Base-by-base conservation (phyloP, 495 filamentous ascomycete species). In the Tetracladium setigerum region DNA sequence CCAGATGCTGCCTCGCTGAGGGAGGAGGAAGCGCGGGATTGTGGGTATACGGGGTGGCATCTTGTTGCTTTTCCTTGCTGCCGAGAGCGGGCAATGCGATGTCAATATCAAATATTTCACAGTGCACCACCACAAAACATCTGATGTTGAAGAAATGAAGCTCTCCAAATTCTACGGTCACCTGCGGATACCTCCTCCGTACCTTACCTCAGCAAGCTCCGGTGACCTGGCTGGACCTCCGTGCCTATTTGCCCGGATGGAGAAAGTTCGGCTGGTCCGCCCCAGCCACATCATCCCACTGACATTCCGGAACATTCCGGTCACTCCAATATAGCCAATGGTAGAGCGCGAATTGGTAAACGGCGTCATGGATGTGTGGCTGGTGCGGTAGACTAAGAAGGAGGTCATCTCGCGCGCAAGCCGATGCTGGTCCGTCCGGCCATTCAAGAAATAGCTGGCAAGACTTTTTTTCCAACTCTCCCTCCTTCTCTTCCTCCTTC, bases 21-120 rank as follows among this genome's bases (percentile, higher is more conserved):
- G 72, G n/a, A 78, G 64, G 6, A 77, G 64, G 49, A 76, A 77
- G 10, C 73, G 72, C 16, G 73, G 74, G 44, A 77, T 75, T 41
- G 64, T 58, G 1, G 65, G 50, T 19, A 66, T 38, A 6, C 56
- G 32, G 12, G 66, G 57, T 53, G 66, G 58, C 63, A 71, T 70
- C 45, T 50, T 61, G 51, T 44, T 24, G 15, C 15, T 19, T 14
- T 33, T 38, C 13, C 30, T 38, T n/a, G n/a, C 27, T 51, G 5
- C 32, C 38, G 27, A 10, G 41, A 10, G 41, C 11, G 31, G 13
- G 39, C 18, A 38, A 38, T 38, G 35, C 35, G 14, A 38, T 38
- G n/a, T n/a, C n/a, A 9, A 27, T 27, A 7, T 7, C 22, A 27
- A 27, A n/a, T n/a, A n/a, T n/a, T n/a, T n/a, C n/a, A n/a, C n/a